Evolutionary conservation across 768 basidiomycete species (phyloP).

Genomic region (Termitomyces sp.): DNA sequence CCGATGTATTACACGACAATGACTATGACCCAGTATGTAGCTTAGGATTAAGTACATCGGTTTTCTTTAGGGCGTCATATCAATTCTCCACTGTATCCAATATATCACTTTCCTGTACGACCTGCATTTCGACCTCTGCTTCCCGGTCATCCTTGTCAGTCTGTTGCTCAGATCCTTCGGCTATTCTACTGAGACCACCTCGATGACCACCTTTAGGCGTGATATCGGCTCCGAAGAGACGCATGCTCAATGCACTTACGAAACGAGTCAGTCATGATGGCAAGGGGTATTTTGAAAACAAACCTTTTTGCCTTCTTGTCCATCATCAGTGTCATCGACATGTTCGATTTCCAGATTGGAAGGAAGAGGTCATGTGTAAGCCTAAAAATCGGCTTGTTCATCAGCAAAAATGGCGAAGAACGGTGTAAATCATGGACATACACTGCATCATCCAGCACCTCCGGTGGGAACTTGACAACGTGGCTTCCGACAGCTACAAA

Average conservation of each 20-base stretch:
- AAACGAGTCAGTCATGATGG: neutral
- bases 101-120: slow-evolving; percentile 11
- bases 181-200: neutral
- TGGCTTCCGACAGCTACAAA: slow-evolving; percentile 63
- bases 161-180: neutral
- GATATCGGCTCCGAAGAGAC: slow-evolving; percentile 80
- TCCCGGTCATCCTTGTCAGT: slow-evolving; percentile 1
- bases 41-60: neutral
- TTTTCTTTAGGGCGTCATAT: neutral
- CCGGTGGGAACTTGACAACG: slow-evolving; percentile 64
- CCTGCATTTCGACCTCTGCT: slow-evolving; percentile 2
- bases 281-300: slow-evolving; percentile 11
- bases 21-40: neutral
- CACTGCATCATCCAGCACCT: slow-evolving; percentile 48
- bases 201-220: slow-evolving; percentile 49
- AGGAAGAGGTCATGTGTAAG: slow-evolving; percentile 78
- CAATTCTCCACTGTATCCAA: slow-evolving; percentile 5
- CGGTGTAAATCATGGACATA: slow-evolving; percentile 30
- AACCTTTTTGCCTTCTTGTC: slow-evolving; percentile 97
- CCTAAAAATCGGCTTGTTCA: slow-evolving; percentile 29
- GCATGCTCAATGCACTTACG: slow-evolving; percentile 80
- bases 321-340: slow-evolving; percentile 86
- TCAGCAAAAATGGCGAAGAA: slow-evolving; percentile 1
- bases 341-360: slow-evolving; percentile 94
- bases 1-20: neutral